Evolutionary conservation across 148 eudicot genomes (phyloP).

Genomic region (Fagopyrum esculentum): DNA sequence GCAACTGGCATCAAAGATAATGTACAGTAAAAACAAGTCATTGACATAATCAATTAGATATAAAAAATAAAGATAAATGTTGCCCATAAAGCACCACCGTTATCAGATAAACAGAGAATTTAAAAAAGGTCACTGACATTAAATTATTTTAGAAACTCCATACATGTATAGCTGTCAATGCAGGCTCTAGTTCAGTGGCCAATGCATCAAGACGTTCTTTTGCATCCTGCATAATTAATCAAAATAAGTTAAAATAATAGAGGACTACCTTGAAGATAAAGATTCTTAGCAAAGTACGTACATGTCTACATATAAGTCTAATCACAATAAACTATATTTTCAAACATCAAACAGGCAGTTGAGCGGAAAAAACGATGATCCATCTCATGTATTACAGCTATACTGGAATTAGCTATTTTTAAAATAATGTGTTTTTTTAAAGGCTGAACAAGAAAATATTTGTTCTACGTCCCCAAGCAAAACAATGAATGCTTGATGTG

Average conservation of each 20-base stretch:
- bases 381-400: neutral
- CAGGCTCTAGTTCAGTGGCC: conserved; percentile 82
- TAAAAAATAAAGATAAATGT: neutral
- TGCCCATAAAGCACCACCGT: neutral
- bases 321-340: neutral
- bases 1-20: conserved; percentile 49
- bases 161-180: conserved; percentile 82
- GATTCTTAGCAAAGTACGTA: neutral
- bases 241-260: neutral
- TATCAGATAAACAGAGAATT: neutral
- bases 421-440: neutral
- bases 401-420: neutral
- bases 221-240: conserved; percentile 64
- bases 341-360: neutral
- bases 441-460: neutral
- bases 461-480: neutral
- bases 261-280: neutral
- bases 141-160: conserved; percentile 20
- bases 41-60: neutral
- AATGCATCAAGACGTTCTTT: conserved; percentile 96
- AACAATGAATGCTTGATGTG: neutral
- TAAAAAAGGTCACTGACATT: neutral
- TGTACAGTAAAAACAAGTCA: neutral
- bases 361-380: neutral
- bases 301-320: neutral